Base-by-base conservation (phyloP, 805 yeast genomes). In the Diddensiella transvaalensis region DNA sequence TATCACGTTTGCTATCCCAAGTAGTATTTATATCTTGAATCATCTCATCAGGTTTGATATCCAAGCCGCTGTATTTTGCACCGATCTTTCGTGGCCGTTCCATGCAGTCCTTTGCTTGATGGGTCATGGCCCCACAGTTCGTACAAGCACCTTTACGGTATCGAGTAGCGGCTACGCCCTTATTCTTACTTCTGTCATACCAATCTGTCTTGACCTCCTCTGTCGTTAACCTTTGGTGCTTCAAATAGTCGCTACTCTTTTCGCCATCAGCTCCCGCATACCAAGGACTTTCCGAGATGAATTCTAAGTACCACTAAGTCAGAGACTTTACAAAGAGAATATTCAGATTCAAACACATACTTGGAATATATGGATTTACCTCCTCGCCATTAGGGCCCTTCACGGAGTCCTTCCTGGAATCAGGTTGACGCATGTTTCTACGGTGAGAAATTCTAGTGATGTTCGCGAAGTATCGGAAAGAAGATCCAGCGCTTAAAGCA, bases 1-100 rank as follows among this genome's bases (percentile, higher is more conserved):
- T 71, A 64, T 87, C 95, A 50, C 89, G 68, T 53, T 82, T 83
- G 8, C 82, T 76, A 58, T 85, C 95, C 75, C 81, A 87, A 40
- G 74, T 76, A 22, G 60, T 53, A 11, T 53, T 59, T 10, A 59
- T 56, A 3, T 54, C 54, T 32, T 59, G 57, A 3, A 61, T 48
- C 10, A 52, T 47, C 2, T 61, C 67, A 10, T 60, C 64, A 1
- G 61, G 60, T 36, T 53, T 50, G 15, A 64, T 50, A 60, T 60
- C 56, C 57, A 61, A 43, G 33, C 64, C 56, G 32, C 60, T 59
- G 60, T 59, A 72, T 24, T 61, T 66, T 17, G 73, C 63, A 3
- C 72, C 69, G 13, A 60, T 53, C 46, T 72, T 72, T 30, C 73
- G 60, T 3, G 85, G 85, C 43, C 75, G 70, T 54, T 81, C 86